phyloP scores from a whole-genome alignment of 192 early-diverging fungal species.

The Lunasporangiospora selenospora region DNA sequence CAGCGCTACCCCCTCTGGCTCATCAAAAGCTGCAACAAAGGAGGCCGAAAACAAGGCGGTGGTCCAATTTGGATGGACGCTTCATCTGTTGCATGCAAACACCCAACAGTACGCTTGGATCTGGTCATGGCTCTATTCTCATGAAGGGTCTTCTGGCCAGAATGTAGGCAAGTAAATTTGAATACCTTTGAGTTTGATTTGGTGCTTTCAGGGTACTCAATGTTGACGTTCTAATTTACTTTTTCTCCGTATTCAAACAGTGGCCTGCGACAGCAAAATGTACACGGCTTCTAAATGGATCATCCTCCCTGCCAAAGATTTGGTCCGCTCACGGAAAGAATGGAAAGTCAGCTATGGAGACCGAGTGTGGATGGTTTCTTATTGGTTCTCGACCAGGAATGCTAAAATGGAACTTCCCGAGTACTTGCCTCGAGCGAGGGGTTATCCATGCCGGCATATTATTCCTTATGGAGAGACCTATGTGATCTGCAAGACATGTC shows the following conservation, averaged over 20 bases:
- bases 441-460: conserved; percentile 29
- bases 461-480: conserved; percentile 40
- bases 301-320: conserved; percentile 35
- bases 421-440: conserved; percentile 23
- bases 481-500: conserved; percentile 39
- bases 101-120: conserved; percentile 44
- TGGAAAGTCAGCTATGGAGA: conserved; percentile 33
- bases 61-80: conserved; percentile 42
- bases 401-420: conserved; percentile 33
- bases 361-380: conserved; percentile 29
- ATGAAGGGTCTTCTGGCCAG: conserved; percentile 22
- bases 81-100: conserved; percentile 31
- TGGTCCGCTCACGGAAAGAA: conserved; percentile 12
- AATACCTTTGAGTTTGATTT: background rate
- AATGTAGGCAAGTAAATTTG: conserved; percentile 22
- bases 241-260: background rate
- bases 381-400: conserved; percentile 41
- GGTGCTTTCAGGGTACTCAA: background rate
- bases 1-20: no score
- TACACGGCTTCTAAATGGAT: conserved; percentile 46
- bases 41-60: background rate
- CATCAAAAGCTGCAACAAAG: no score
- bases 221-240: background rate
- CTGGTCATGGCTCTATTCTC: conserved; percentile 20
- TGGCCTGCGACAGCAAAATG: conserved; percentile 39